These are phyloP conservation scores for Globisporangium uncinulatum DNA, from an alignment of 352 stramenopile genomes.

Conservation along the genomic window DNA sequence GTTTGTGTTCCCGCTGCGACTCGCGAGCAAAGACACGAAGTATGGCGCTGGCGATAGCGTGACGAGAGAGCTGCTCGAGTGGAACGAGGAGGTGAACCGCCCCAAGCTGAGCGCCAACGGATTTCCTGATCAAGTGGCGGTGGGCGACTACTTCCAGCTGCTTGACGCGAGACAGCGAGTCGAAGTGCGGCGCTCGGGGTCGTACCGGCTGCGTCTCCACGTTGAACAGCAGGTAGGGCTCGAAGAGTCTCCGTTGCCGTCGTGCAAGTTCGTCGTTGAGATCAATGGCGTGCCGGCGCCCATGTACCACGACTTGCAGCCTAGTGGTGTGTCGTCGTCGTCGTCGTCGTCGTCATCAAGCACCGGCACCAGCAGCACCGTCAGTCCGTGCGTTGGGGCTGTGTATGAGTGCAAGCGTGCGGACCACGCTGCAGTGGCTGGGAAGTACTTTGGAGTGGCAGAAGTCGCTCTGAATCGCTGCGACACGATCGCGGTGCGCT, in stretches of 20 bases:
- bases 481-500: background rate
- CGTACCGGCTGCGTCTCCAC: slow-evolving; percentile 3
- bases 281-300: slow-evolving; percentile 1
- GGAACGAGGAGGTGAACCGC: background rate
- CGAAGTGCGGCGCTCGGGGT: slow-evolving; percentile 1
- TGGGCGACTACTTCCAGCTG: slow-evolving; percentile 1
- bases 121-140: background rate
- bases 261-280: background rate
- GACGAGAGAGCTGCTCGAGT: slow-evolving; percentile 1
- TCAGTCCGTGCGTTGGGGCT: too few species aligned
- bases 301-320: too few species aligned
- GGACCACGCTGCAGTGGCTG: too few species aligned
- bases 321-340: too few species aligned
- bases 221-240: slow-evolving; percentile 4
- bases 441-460: slow-evolving; percentile 1
- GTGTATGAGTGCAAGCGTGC: too few species aligned
- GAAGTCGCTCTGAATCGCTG: background rate
- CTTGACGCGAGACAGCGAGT: background rate
- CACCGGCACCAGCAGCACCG: too few species aligned
- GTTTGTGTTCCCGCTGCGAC: background rate
- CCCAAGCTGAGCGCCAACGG: background rate
- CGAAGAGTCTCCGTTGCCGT: background rate
- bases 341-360: too few species aligned
- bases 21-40: background rate
- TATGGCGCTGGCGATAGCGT: background rate